A percentile compares a stretch with the other conserved stretches of the same genome.
phyloP scores from a whole-genome alignment of 257 asterid species.

The Eustoma russellianum region DNA sequence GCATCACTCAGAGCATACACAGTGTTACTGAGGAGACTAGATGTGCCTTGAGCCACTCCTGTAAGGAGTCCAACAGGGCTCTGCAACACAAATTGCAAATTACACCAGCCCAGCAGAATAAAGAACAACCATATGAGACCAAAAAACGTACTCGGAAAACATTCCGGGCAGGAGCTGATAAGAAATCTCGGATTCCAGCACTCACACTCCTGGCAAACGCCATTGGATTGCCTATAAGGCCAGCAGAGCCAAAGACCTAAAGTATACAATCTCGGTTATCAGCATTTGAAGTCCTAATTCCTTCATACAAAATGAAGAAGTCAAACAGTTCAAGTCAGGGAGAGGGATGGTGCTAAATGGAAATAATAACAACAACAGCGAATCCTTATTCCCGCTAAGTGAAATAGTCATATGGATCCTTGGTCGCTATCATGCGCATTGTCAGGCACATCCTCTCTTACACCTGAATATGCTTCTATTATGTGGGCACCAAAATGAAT shows the following conservation, averaged over 20 bases:
- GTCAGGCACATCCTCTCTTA: too few relatives aligned
- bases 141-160: conserved; percentile 59
- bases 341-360: too few relatives aligned
- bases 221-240: conserved; percentile 92
- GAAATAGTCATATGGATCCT: too few relatives aligned
- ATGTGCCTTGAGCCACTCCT: conserved; percentile 96
- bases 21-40: conserved; percentile 90
- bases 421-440: too few relatives aligned
- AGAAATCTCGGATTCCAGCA: conserved; percentile 86
- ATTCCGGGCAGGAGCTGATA: conserved; percentile 82
- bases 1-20: conserved; percentile 96
- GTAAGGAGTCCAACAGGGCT: conserved; percentile 87
- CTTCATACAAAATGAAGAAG: too few relatives aligned
- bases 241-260: conserved; percentile 98
- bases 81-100: conserved; percentile 38
- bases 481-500: too few relatives aligned
- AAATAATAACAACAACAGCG: too few relatives aligned
- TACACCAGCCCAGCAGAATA: conserved; percentile 2
- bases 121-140: conserved; percentile 2
- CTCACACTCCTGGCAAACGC: conserved; percentile 93
- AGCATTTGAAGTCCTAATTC: too few relatives aligned
- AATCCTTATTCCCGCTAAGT: too few relatives aligned
- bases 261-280: conserved; percentile 1
- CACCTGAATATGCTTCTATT: too few relatives aligned
- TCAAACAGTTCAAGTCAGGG: too few relatives aligned